Evolutionary conservation across 352 stramenopile genomes (phyloP), one percentile per base, ranked within the genome.

Genomic region (Globisporangium middletonii): DNA sequence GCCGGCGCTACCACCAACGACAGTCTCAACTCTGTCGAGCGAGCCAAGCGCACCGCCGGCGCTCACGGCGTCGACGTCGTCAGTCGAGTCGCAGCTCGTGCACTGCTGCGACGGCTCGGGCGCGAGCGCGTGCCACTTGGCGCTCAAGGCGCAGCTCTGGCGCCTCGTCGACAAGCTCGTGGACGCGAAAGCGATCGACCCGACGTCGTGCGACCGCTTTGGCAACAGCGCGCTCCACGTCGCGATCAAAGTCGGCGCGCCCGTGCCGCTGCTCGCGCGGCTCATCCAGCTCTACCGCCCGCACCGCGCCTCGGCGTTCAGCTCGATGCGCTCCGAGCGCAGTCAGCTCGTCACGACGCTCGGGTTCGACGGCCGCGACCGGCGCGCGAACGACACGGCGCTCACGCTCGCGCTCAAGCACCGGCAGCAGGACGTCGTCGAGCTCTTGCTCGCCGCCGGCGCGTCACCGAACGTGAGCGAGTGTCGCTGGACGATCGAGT

Each of bases 91-190:
- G 30, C 64, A 75, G 44, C 55, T 72, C 16, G 53, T 83, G 3
- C 68, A 83, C 53, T 66, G 71, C 30, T 75, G 69, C 54, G 79
- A 89, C 47, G 65, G 60, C 3, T 65, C 63, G 13, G 76, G 78
- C 12, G 76, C 88, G 26, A 67, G 74, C 0, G 70, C 84, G 13
- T 62, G 86, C 2, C 82, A 89, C 54, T 62, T 89, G 42, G 79
- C 82, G 6, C 62, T 92, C 35, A 73, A 74, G 53, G 69, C 73
- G 9, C 67, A 53, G n/a, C 70, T 90, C 54, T 92, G 82, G 82
- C 67, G 64, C 4, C 59, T 88, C n/a, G 75, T 86, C n/a, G 65
- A 72, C 43, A 61, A 62, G 15, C 57, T 92, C 12, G 56, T 90
- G 3, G 60, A 73, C 30, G 64, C 68, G 41, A 65, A 72, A 3